phyloP scores from a whole-genome alignment of 2,329 filamentous ascomycete species.

The Monilinia fructigena region DNA sequence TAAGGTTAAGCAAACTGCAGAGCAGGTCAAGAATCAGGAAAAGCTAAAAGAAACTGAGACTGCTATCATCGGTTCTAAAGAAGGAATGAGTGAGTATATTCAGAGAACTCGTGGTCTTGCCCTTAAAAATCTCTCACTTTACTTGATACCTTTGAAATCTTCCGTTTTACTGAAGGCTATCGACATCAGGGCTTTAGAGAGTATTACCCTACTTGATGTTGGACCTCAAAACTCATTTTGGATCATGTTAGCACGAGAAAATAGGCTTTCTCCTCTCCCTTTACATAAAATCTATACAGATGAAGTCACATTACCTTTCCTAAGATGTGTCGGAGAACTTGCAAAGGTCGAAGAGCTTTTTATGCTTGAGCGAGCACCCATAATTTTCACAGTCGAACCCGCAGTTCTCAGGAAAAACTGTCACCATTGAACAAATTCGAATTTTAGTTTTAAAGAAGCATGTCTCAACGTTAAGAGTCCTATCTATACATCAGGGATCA shows the following conservation, averaged over 20 bases:
- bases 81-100: conserved; percentile 50
- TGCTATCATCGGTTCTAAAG: not conserved
- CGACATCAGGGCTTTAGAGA: conserved; percentile 55
- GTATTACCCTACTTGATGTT: conserved; percentile 61
- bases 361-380: conserved; percentile 53
- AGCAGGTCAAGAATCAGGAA: not conserved
- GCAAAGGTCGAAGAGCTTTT: conserved; percentile 57
- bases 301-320: conserved; percentile 56
- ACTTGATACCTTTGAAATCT: conserved; percentile 60
- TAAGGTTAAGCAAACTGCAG: not conserved
- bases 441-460: conserved; percentile 58
- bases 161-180: conserved; percentile 56
- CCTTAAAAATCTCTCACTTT: conserved; percentile 54
- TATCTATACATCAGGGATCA: conserved; percentile 61
- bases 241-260: conserved; percentile 55
- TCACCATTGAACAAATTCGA: conserved; percentile 58
- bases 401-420: conserved; percentile 52
- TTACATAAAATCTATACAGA: conserved; percentile 62
- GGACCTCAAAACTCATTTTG: conserved; percentile 61
- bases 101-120: conserved; percentile 57
- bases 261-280: conserved; percentile 50
- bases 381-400: conserved; percentile 52
- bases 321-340: conserved; percentile 54
- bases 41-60: not conserved
- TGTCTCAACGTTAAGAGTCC: conserved; percentile 50